Percentiles rank a stretch among this genome's conserved stretches.
Conservation (phyloP, 2,329 filamentous ascomycete species). For the Colletotrichum shisoi region DNA sequence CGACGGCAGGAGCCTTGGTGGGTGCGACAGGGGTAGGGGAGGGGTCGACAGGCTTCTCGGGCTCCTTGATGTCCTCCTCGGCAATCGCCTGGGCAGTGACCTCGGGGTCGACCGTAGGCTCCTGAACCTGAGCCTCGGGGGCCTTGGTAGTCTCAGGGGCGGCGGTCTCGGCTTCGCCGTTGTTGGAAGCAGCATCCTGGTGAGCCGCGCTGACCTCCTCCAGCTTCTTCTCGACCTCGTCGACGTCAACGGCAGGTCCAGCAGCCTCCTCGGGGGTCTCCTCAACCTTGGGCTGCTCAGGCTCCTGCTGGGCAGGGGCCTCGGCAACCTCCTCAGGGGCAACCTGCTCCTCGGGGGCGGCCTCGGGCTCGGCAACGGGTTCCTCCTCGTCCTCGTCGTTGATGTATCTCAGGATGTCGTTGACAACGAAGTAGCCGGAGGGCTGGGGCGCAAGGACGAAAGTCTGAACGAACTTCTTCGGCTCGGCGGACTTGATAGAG, state of each 20-base stretch:
- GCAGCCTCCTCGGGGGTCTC: conserved; percentile 41
- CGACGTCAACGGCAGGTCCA: conserved; percentile 52
- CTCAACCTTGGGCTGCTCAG: conserved; percentile 46
- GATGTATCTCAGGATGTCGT: conserved; percentile 96
- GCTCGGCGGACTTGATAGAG: conserved; percentile 88
- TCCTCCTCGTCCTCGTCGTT: conserved; percentile 83
- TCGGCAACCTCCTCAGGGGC: conserved; percentile 58
- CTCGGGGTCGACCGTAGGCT: conserved; percentile 54
- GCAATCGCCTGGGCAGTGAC: conserved; percentile 61
- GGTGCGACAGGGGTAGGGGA: conserved; percentile 62
- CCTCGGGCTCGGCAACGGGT: conserved; percentile 54
- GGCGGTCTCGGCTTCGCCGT: conserved; percentile 47
- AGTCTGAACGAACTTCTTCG: conserved; percentile 96
- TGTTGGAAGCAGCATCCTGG: conserved; percentile 49
- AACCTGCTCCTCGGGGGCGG: conserved; percentile 48
- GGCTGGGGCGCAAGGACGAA: conserved; percentile 96
- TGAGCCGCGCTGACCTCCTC: conserved; percentile 64
- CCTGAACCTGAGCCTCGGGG: conserved; percentile 40
- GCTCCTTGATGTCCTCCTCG: conserved; percentile 64
- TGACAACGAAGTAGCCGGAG: conserved; percentile 96
- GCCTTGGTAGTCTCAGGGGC: conserved; percentile 51
- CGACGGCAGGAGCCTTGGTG: conserved; percentile 53
- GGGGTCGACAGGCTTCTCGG: conserved; percentile 73
- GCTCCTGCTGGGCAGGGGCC: conserved; percentile 47
- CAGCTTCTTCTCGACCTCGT: conserved; percentile 76